Evolutionary conservation across 805 yeast species (phyloP).

Genomic region (Metschnikowia peoriensis): DNA sequence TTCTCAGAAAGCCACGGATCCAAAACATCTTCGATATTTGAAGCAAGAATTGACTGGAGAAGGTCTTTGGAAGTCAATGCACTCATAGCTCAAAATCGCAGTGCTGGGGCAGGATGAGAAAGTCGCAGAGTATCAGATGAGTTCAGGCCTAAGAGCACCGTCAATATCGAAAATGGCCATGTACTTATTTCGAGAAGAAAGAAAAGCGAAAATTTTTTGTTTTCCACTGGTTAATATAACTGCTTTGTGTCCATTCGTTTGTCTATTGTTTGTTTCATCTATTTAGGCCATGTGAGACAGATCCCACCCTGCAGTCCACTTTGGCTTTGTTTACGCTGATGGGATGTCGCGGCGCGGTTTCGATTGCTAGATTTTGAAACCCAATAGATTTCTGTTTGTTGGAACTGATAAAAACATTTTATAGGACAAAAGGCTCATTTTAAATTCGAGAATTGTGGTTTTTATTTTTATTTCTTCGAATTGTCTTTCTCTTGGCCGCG

Average conservation of each 20-base stretch:
- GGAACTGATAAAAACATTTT: too few relatives aligned
- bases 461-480: too few relatives aligned
- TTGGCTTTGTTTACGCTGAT: background rate
- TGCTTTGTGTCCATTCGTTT: background rate
- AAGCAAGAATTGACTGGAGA: background rate
- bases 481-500: too few relatives aligned
- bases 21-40: background rate
- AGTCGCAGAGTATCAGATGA: background rate
- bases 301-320: background rate
- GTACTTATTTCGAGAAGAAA: background rate
- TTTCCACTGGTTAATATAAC: background rate
- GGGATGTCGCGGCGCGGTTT: background rate
- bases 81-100: constrained; percentile 1
- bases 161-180: background rate
- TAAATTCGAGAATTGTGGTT: too few relatives aligned
- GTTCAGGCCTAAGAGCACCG: background rate
- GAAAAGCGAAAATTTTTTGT: background rate
- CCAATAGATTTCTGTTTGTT: too few relatives aligned
- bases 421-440: too few relatives aligned
- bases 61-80: background rate
- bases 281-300: constrained; percentile 1
- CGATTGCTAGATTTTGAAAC: background rate
- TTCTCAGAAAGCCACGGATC: background rate
- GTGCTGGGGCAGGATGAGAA: background rate
- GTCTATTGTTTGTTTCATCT: constrained; percentile 3